Conservation (phyloP, 441 rosid genomes). For the Geranium incanum region DNA sequence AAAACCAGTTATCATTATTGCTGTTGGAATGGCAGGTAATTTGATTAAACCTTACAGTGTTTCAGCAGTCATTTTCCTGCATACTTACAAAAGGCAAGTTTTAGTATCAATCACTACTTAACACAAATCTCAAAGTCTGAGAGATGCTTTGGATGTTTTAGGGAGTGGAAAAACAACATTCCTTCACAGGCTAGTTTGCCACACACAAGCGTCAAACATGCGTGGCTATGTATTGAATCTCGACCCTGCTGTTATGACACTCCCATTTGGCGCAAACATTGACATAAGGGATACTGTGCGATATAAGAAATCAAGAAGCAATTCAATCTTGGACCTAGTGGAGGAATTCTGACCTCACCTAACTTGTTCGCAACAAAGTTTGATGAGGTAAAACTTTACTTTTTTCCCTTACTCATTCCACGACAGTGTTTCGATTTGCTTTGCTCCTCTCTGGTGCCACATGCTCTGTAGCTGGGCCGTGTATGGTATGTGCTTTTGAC, state of each 20-base stretch:
- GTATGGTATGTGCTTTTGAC: background rate
- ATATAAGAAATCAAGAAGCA: constrained; percentile 93
- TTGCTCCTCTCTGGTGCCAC: background rate
- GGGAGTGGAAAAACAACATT: constrained; percentile 97
- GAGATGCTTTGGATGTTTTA: constrained; percentile 21
- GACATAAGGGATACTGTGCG: constrained; percentile 89
- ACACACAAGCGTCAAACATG: constrained; percentile 68
- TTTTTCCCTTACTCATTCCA: background rate
- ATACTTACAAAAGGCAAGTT: background rate
- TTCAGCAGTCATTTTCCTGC: background rate
- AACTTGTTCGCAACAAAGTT: constrained; percentile 91
- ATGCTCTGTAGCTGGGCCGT: background rate
- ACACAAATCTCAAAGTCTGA: constrained; percentile 8
- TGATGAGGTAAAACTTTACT: constrained; percentile 59
- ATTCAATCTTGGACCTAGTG: constrained; percentile 92
- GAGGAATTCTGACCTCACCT: constrained; percentile 83
- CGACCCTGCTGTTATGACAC: constrained; percentile 92
- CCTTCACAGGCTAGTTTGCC: constrained; percentile 75
- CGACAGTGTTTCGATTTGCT: background rate
- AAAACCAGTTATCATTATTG: constrained; percentile 77
- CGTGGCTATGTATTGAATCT: constrained; percentile 86
- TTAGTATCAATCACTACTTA: background rate
- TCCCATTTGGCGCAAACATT: constrained; percentile 85
- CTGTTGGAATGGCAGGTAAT: constrained; percentile 93
- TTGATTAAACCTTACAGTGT: background rate